Percentiles rank a stretch among this genome's conserved stretches.
Evolutionary conservation across 495 filamentous ascomycete genomes (phyloP).

Genomic region (Elasticomyces elasticus): DNA sequence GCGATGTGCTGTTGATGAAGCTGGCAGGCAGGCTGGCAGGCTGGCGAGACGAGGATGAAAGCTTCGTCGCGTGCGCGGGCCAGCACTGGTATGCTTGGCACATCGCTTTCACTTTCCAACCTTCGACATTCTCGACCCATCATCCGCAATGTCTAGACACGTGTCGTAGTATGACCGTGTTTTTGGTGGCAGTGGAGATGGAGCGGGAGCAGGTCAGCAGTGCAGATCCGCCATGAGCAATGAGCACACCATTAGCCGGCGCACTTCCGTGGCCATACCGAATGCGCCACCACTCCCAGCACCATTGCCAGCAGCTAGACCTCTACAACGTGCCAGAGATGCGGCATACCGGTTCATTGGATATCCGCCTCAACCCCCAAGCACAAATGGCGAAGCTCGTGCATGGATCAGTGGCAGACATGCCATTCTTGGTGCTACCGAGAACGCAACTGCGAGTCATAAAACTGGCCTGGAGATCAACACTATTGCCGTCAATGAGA

Average conservation of each 20-base stretch:
- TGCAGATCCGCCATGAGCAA: conserved; percentile 4
- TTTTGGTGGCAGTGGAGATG: background rate
- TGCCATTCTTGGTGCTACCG: conserved; percentile 39
- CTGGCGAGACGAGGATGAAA: too few relatives aligned
- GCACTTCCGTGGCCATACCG: conserved; percentile 5
- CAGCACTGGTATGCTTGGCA: too few relatives aligned
- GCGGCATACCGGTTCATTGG: conserved; percentile 17
- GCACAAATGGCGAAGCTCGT: background rate
- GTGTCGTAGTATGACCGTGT: conserved; percentile 14
- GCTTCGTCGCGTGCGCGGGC: too few relatives aligned
- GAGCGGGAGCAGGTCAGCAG: background rate
- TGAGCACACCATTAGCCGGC: background rate
- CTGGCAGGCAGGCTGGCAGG: too few relatives aligned
- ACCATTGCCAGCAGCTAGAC: conserved; percentile 7
- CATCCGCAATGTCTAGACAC: background rate
- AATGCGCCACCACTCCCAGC: conserved; percentile 12
- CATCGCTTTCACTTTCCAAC: too few relatives aligned
- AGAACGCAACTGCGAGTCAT: conserved; percentile 54
- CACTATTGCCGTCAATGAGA: conserved; percentile 67
- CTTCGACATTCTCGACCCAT: too few relatives aligned
- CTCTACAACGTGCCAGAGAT: conserved; percentile 13
- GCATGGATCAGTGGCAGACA: background rate
- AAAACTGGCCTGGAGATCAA: conserved; percentile 61
- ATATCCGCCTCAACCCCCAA: conserved; percentile 9
- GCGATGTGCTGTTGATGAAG: too few relatives aligned